Evolutionary conservation across 495 filamentous ascomycete species (phyloP), one percentile per base, ranked within the genome.

Genomic region (Entonaema liquescens): DNA sequence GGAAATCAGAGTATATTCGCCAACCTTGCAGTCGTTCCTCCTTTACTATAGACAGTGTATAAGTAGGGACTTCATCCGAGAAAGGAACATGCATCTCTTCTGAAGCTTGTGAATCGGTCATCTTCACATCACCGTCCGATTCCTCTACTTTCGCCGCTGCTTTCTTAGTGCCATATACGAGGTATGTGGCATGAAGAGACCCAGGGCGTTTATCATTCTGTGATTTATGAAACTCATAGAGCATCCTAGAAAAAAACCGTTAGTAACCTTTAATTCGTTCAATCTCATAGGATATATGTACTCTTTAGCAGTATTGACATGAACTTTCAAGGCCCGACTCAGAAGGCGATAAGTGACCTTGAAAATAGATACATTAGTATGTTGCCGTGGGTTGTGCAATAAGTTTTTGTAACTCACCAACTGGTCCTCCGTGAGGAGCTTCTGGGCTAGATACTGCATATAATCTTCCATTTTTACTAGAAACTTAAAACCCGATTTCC

Each of bases 281-380:
- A 9, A 42, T n/a, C 17, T 69, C 49, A n/a, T 33, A 23, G 8
- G 29, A 49, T 40, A 28, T 67, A 33, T 81, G 81, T 67, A 80
- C 92, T 93, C 88, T 80, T 97, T 97, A 3, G 93, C 93, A 15
- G 84, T 74, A 75, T 95, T 94, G 80, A 89, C 88, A 76, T 97
- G 91, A 12, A 97, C 84, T 61, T 93, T 90, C 49, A 97, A 77
- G 35, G 88, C 89, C 71, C 94, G 88, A 77, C 92, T 92, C 55
- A 99, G 79, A 19, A 89, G 80, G 19, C 94, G 91, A 81, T 97
- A 97, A 17, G 92, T 95, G 77, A 97, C 84, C 94, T 97, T 62
- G 3, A 62, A 19, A 28, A 53, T 0, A 59, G 31, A 29, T 68
- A 12, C 57, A 62, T 68, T 53, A 57, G 21, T 55, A 29, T 44